These are phyloP conservation scores for Ramularia endophylla DNA, from an alignment of 2,329 filamentous ascomycete species.

Conservation along the genomic window DNA sequence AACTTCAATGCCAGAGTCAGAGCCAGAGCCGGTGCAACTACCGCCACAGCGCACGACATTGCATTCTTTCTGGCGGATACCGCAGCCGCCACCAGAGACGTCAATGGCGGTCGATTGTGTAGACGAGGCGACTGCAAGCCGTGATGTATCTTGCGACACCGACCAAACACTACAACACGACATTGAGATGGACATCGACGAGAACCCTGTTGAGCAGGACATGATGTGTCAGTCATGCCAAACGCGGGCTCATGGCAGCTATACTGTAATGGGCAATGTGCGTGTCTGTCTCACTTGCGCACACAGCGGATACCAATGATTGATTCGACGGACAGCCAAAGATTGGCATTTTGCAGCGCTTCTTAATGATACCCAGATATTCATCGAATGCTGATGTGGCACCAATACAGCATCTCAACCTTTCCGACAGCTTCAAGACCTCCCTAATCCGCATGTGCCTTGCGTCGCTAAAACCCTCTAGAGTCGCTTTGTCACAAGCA, in stretches of 20 bases:
- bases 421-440: not conserved
- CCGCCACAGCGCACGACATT: constrained; percentile 39
- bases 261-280: constrained; percentile 34
- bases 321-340: no score
- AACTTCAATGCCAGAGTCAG: constrained; percentile 13
- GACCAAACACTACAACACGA: constrained; percentile 31
- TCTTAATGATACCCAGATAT: no score
- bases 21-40: not conserved
- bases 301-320: constrained; percentile 2
- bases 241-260: constrained; percentile 37
- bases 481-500: no score
- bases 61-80: constrained; percentile 43
- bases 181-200: constrained; percentile 34
- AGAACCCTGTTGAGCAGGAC: constrained; percentile 20
- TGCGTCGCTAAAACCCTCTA: no score
- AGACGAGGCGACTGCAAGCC: not conserved
- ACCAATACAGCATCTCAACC: not conserved
- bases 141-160: constrained; percentile 37
- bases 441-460: no score
- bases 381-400: no score
- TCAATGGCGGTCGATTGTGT: constrained; percentile 9
- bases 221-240: constrained; percentile 36
- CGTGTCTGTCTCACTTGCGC: constrained; percentile 40
- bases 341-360: no score
- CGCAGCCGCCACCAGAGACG: constrained; percentile 24